phyloP scores from a whole-genome alignment of 495 filamentous ascomycete species.

The Trichocladium antarcticum region DNA sequence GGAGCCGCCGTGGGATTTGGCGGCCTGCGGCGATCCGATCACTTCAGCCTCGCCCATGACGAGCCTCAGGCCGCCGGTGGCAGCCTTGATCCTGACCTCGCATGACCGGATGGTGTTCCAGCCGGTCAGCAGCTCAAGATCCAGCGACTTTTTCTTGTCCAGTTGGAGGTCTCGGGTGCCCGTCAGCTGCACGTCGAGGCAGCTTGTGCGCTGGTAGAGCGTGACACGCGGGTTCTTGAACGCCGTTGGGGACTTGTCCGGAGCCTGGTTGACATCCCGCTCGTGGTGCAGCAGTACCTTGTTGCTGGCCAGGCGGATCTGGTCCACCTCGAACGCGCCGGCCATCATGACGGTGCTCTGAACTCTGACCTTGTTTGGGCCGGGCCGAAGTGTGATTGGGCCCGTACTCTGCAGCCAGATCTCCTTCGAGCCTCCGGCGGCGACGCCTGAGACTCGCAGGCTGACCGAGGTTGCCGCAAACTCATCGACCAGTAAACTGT shows the following conservation, averaged over 20 bases:
- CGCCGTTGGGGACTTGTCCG: conserved; percentile 32
- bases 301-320: conserved; percentile 52
- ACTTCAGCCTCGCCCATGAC: conserved; percentile 59
- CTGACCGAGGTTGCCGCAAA: conserved; percentile 56
- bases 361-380: conserved; percentile 42
- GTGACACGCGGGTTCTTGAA: conserved; percentile 35
- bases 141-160: conserved; percentile 61
- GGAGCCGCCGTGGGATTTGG: conserved; percentile 51
- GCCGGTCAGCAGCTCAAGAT: conserved; percentile 62
- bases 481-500: conserved; percentile 60
- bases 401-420: conserved; percentile 50
- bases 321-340: conserved; percentile 66
- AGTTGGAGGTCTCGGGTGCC: conserved; percentile 55
- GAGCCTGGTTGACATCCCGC: conserved; percentile 29
- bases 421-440: conserved; percentile 43
- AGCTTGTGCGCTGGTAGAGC: conserved; percentile 39
- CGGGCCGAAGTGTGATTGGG: conserved; percentile 39
- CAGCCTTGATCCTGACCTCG: conserved; percentile 64
- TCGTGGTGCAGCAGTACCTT: conserved; percentile 64
- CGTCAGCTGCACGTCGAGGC: conserved; percentile 37
- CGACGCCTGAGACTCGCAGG: conserved; percentile 47
- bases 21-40: conserved; percentile 43
- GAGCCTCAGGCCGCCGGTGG: conserved; percentile 78
- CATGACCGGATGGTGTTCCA: conserved; percentile 61
- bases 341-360: conserved; percentile 50